Conservation (phyloP, 495 filamentous ascomycete genomes). For the Aspergillus steynii region DNA sequence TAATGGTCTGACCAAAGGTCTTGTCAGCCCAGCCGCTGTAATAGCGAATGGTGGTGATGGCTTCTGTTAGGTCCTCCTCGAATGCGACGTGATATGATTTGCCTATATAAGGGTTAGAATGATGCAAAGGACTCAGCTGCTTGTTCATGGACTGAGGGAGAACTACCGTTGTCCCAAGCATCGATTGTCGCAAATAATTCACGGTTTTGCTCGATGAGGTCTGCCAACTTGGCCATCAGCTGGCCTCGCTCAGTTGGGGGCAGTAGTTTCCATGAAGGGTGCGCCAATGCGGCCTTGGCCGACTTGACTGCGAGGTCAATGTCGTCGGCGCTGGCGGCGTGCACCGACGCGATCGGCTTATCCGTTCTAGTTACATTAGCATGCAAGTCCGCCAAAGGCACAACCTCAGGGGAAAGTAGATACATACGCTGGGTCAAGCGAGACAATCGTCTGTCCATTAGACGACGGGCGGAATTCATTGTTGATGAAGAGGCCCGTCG, state of each 20-base stretch:
- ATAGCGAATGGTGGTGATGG: conserved; percentile 70
- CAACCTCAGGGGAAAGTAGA: conserved; percentile 30
- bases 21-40: conserved; percentile 94
- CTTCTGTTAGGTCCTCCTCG: conserved; percentile 72
- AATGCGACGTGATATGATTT: conserved; percentile 77
- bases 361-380: conserved; percentile 62
- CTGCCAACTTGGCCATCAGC: conserved; percentile 72
- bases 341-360: conserved; percentile 78
- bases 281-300: conserved; percentile 75
- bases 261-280: conserved; percentile 76
- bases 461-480: conserved; percentile 83
- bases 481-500: conserved; percentile 89
- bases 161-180: conserved; percentile 82
- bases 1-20: conserved; percentile 85
- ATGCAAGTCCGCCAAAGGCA: conserved; percentile 64
- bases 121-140: neutral
- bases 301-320: conserved; percentile 82
- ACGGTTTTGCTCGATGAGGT: conserved; percentile 66
- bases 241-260: conserved; percentile 71
- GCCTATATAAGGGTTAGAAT: conserved; percentile 23
- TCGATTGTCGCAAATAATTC: conserved; percentile 86
- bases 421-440: conserved; percentile 66
- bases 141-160: neutral
- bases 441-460: conserved; percentile 69
- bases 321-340: conserved; percentile 76